These are phyloP conservation scores for Rosa hybrid DNA, from an alignment of 331 rosid genomes.

Conservation along the genomic window DNA sequence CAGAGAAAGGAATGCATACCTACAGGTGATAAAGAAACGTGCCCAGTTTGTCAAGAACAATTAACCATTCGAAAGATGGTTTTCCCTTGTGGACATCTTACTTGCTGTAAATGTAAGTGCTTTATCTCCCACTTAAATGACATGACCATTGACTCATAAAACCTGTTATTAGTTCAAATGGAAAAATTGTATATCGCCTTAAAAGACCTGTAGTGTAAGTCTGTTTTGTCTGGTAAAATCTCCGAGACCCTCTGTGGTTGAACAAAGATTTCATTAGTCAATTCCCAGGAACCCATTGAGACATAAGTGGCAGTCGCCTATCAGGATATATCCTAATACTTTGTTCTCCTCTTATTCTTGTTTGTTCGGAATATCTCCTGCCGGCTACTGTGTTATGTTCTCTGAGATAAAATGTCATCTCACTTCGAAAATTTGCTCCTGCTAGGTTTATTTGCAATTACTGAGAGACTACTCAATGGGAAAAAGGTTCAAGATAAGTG, in stretches of 20 bases:
- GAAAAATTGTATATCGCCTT: background rate
- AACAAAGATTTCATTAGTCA: background rate
- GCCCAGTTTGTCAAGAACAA: slow-evolving; percentile 91
- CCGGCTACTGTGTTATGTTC: slow-evolving; percentile 9
- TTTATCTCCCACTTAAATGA: slow-evolving; percentile 20
- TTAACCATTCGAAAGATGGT: slow-evolving; percentile 85
- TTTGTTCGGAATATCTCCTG: background rate
- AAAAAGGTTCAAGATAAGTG: slow-evolving; percentile 60
- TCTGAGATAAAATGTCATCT: background rate
- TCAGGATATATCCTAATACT: background rate
- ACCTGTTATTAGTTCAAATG: too few species aligned
- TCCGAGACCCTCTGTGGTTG: background rate
- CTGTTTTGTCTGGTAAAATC: background rate
- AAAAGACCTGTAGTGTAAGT: background rate
- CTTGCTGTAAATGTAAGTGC: slow-evolving; percentile 92
- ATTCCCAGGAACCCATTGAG: background rate
- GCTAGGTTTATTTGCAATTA: slow-evolving; percentile 87
- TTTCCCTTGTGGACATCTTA: slow-evolving; percentile 93
- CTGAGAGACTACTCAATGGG: slow-evolving; percentile 56
- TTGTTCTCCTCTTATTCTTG: too few species aligned
- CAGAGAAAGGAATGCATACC: slow-evolving; percentile 37
- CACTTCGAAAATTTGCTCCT: slow-evolving; percentile 1
- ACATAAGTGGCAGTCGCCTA: background rate
- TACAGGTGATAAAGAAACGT: slow-evolving; percentile 67
- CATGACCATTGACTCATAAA: slow-evolving; percentile 4